A percentile compares a stretch with the other conserved stretches of the same genome.
Evolutionary conservation across 768 basidiomycete genomes (phyloP).

Genomic region (Crassisporium funariophilum): DNA sequence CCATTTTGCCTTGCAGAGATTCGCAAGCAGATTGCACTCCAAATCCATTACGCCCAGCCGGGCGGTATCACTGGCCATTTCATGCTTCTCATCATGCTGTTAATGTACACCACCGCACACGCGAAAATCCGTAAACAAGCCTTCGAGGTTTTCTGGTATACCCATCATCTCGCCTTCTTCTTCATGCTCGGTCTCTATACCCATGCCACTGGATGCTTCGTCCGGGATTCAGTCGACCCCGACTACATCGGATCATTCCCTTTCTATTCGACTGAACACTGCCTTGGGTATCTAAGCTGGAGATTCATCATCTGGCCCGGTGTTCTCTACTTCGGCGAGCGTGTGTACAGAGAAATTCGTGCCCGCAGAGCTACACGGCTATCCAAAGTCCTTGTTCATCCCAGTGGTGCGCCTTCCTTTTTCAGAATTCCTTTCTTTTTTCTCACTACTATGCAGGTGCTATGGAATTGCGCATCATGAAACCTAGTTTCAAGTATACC

Average conservation of each 20-base stretch:
- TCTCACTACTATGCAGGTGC: constrained; percentile 51
- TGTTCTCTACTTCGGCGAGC: constrained; percentile 86
- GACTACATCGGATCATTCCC: constrained; percentile 73
- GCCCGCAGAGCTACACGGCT: constrained; percentile 76
- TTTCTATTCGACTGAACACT: constrained; percentile 86
- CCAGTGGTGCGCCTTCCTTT: constrained; percentile 61
- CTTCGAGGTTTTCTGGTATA: constrained; percentile 98
- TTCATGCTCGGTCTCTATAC: constrained; percentile 91
- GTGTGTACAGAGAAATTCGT: constrained; percentile 82
- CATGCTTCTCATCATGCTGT: constrained; percentile 91
- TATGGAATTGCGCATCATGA: constrained; percentile 92
- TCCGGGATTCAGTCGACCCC: constrained; percentile 81
- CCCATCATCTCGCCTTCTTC: constrained; percentile 92
- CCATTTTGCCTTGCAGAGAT: constrained; percentile 57
- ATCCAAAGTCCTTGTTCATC: constrained; percentile 86
- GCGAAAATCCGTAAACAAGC: constrained; percentile 84
- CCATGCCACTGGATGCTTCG: constrained; percentile 94
- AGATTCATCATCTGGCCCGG: constrained; percentile 91
- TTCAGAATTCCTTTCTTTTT: neutral
- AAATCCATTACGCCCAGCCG: constrained; percentile 87
- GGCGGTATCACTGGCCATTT: constrained; percentile 96
- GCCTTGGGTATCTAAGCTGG: constrained; percentile 92
- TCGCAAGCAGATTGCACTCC: constrained; percentile 70
- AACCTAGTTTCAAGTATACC: constrained; percentile 90
- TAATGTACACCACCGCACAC: constrained; percentile 93